phyloP scores from a whole-genome alignment of 78 protist genomes.

The Tieghemostelium lacteum region DNA sequence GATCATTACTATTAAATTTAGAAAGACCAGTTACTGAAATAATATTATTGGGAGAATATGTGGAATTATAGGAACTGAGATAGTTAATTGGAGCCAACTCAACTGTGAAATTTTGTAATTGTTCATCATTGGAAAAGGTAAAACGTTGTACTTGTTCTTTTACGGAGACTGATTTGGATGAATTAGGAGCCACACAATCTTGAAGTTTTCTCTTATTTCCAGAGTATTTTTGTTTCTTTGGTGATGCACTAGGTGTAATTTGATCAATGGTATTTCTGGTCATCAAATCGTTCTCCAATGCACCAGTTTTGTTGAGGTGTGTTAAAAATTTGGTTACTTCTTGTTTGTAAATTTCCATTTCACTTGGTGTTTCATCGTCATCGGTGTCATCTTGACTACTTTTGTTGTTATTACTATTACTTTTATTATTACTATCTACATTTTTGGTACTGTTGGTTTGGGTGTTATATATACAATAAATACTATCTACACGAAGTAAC shows the following conservation, averaged over 20 bases:
- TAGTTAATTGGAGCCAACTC: background rate
- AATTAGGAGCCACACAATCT: too few species aligned
- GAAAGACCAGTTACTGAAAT: too few species aligned
- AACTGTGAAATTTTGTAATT: background rate
- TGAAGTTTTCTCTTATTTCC: too few species aligned
- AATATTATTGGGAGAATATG: too few species aligned
- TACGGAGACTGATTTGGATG: too few species aligned
- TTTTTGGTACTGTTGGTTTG: background rate
- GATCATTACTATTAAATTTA: too few species aligned
- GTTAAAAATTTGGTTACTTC: conserved; percentile 4
- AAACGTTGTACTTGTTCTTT: background rate
- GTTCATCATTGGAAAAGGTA: background rate
- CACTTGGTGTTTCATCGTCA: background rate
- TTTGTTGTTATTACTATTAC: background rate
- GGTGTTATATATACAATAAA: background rate
- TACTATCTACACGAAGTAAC: background rate
- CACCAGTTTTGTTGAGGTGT: conserved; percentile 2
- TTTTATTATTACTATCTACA: background rate
- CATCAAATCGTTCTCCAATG: conserved; percentile 1
- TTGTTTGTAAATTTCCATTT: background rate
- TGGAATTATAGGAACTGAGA: background rate
- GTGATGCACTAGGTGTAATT: background rate
- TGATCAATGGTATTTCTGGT: background rate
- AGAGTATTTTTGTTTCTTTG: too few species aligned
- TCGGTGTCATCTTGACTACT: background rate